Conservation (phyloP, 148 eudicot species). For the Fagopyrum tataricum region DNA sequence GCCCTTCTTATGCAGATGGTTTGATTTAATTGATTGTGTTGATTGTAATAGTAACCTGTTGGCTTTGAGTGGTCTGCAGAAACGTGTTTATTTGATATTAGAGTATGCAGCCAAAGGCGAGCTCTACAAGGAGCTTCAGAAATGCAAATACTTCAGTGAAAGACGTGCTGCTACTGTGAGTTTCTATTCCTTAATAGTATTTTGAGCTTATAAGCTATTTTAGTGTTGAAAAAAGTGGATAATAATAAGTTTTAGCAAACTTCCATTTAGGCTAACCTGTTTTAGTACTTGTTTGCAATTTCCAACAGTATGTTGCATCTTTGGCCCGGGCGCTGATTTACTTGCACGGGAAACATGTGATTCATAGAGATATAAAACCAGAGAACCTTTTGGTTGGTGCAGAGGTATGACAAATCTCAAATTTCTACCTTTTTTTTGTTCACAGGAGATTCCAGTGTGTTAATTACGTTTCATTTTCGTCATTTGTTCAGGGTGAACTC, state of each 20-base stretch:
- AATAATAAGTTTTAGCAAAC: no score
- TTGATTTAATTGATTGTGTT: not conserved
- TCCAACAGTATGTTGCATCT: constrained; percentile 77
- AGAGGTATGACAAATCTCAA: constrained; percentile 47
- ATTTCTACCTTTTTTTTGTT: not conserved
- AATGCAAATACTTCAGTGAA: constrained; percentile 87
- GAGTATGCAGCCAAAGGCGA: constrained; percentile 99
- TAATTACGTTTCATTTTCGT: not conserved
- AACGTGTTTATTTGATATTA: constrained; percentile 84
- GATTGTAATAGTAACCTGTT: not conserved
- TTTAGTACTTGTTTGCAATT: constrained; percentile 12
- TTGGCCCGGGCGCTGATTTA: constrained; percentile 92
- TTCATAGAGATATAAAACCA: constrained; percentile 96
- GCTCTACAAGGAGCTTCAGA: constrained; percentile 92
- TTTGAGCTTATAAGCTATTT: no score
- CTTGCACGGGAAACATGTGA: constrained; percentile 96
- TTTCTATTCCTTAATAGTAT: not conserved
- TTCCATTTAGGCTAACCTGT: not conserved
- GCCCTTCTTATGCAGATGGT: constrained; percentile 2
- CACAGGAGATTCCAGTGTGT: not conserved
- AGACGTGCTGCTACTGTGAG: constrained; percentile 90
- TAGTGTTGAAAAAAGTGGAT: no score
- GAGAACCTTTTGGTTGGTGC: constrained; percentile 92
- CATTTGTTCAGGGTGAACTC: constrained; percentile 67
- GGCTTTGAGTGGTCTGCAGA: constrained; percentile 39